Conservation (phyloP, 192 early-diverging fungal species). For the Chytriomyces hyalinus region DNA sequence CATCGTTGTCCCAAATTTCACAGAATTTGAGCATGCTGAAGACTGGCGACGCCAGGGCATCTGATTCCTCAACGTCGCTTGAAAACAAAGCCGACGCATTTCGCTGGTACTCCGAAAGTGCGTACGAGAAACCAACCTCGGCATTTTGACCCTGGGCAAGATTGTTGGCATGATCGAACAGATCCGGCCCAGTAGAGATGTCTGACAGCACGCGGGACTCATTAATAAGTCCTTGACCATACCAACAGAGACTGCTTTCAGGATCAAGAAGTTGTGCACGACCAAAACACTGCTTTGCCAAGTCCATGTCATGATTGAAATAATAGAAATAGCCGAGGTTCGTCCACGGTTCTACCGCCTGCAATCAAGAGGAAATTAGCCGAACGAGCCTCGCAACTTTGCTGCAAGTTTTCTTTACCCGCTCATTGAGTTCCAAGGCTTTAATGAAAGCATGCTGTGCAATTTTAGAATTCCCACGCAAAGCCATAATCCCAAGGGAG, state of each 20-base stretch:
- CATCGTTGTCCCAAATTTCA: conserved; percentile 63
- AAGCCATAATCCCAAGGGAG: conserved; percentile 69
- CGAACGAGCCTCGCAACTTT: conserved; percentile 8
- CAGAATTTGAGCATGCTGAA: conserved; percentile 69
- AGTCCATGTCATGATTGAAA: conserved; percentile 70
- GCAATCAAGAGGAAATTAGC: neutral
- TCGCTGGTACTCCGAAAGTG: conserved; percentile 20
- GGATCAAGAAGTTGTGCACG: conserved; percentile 78
- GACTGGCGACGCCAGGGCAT: conserved; percentile 15
- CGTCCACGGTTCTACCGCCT: conserved; percentile 73
- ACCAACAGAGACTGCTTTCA: conserved; percentile 77
- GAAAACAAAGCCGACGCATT: neutral
- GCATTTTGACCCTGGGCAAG: conserved; percentile 52
- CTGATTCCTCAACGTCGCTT: neutral
- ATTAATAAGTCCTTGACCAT: conserved; percentile 85
- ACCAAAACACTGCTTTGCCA: conserved; percentile 75
- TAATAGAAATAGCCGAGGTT: conserved; percentile 86
- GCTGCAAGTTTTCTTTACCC: conserved; percentile 49
- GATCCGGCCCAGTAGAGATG: conserved; percentile 42
- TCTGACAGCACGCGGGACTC: conserved; percentile 60
- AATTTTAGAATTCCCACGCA: conserved; percentile 55
- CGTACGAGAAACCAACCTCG: conserved; percentile 28
- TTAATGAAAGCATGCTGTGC: conserved; percentile 87
- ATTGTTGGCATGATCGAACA: conserved; percentile 82
- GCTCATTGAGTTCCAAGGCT: conserved; percentile 70